A percentile compares a stretch with the other conserved stretches of the same genome.
phyloP scores from a whole-genome alignment of 176 grass and related monocot genomes.

The Aegilops tauschii region DNA sequence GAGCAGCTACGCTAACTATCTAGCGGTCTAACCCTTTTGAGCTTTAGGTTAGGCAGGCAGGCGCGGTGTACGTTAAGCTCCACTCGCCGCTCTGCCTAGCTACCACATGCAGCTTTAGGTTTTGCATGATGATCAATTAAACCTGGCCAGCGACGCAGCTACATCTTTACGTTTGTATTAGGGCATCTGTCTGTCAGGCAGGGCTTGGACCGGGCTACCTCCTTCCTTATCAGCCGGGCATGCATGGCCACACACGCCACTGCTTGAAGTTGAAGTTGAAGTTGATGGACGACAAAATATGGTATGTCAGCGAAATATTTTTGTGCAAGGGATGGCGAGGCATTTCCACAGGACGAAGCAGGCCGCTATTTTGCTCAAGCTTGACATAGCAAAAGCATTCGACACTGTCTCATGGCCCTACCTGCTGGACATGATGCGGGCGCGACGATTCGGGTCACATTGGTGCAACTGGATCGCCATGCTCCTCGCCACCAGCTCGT shows the following conservation, averaged over 20 bases:
- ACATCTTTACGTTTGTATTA: background rate
- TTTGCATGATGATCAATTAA: background rate
- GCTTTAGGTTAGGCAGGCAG: conserved; percentile 35
- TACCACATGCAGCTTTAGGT: no score
- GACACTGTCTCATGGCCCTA: no score
- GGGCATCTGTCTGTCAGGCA: background rate
- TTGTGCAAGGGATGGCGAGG: no score
- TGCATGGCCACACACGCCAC: background rate
- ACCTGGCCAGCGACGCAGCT: background rate
- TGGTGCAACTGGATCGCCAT: no score
- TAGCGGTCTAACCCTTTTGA: background rate
- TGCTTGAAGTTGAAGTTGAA: background rate
- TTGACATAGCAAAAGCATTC: no score
- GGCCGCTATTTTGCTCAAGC: no score
- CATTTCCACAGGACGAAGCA: no score
- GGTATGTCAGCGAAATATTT: no score
- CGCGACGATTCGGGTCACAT: no score
- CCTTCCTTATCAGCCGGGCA: background rate
- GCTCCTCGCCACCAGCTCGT: no score
- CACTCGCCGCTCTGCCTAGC: background rate
- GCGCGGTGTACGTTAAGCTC: background rate
- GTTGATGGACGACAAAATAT: background rate
- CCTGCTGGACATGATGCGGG: no score
- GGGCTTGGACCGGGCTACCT: background rate
- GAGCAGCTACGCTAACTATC: conserved; percentile 2